Evolutionary conservation across 768 basidiomycete species (phyloP).

Genomic region (Udeniomyces megalosporus): DNA sequence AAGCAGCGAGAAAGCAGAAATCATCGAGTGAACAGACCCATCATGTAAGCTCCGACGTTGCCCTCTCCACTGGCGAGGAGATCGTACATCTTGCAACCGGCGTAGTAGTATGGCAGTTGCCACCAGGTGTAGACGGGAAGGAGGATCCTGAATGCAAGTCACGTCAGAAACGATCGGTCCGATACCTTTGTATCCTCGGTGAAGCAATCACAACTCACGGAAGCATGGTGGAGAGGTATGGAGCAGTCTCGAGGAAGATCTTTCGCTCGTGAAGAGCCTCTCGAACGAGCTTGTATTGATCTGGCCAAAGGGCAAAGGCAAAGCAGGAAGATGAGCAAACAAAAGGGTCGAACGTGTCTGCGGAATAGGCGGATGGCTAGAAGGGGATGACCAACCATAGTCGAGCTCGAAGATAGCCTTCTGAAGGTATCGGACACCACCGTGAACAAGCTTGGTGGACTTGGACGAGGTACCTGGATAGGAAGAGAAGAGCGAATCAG

Average conservation of each 20-base stretch:
- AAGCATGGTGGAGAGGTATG: slow-evolving; percentile 78
- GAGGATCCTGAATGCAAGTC: slow-evolving; percentile 50
- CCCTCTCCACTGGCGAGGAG: slow-evolving; percentile 76
- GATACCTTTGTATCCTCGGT: too few species aligned
- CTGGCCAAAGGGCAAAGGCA: slow-evolving; percentile 10
- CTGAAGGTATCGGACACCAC: slow-evolving; percentile 91
- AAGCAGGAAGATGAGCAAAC: not conserved
- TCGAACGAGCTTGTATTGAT: slow-evolving; percentile 60
- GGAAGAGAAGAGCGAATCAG: not conserved
- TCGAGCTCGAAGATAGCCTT: slow-evolving; percentile 34
- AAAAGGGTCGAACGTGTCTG: not conserved
- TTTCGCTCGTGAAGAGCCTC: slow-evolving; percentile 84
- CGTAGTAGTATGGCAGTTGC: slow-evolving; percentile 93
- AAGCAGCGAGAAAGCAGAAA: too few species aligned
- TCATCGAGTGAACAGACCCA: slow-evolving; percentile 31
- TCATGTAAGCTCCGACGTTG: slow-evolving; percentile 53
- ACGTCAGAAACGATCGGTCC: too few species aligned
- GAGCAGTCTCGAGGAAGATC: slow-evolving; percentile 89
- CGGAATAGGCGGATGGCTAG: not conserved
- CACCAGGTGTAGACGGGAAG: slow-evolving; percentile 93
- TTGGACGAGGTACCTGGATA: slow-evolving; percentile 77
- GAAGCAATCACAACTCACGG: slow-evolving; percentile 34
- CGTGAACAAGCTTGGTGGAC: slow-evolving; percentile 95
- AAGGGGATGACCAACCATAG: not conserved
- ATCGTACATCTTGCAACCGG: slow-evolving; percentile 93